Evolutionary conservation across 768 basidiomycete species (phyloP), one percentile per base, ranked within the genome.

Genomic region (Hygrocybe coccinea): DNA sequence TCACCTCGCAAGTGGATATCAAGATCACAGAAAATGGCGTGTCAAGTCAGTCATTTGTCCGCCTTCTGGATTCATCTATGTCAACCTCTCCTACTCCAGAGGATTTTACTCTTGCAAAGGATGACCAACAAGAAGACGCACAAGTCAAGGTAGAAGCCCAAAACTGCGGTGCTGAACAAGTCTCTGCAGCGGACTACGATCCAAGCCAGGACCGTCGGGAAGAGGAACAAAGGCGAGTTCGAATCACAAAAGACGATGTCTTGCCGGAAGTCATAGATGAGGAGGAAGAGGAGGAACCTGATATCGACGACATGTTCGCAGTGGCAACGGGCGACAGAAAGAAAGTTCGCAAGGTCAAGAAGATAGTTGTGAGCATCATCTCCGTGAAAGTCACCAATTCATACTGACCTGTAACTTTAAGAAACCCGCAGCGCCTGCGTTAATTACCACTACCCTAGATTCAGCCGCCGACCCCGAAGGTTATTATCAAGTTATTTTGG

Each of bases 281-380:
- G n/a, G 80, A 81, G 24, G 82, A 80, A 2, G 86, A 86, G 10
- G 89, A 88, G 7, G 89, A 91, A 11, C 90, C 92, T 2, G 91
- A 94, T 35, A 79, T 95, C 1, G 92, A 95, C 59, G 95, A 97
- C 68, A 97, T 99, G 94, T 98, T 98, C 64, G 86, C 92, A 21
- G 78, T 90, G 19, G 76, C 73, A 6, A 62, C 68, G 15, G 64
- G 65, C 21, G 72, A 74, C 24, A 60, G 59, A 37, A 77, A 79
- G 61, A 81, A 79, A 66, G 79, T 76, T 65, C 84, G 81, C 65
- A 85, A 81, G 56, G 68, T 77, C 8, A 85, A 79, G 74, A 86
- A 77, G 65, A 77, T 80, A 6, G 65, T 73, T 50, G 84, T 86
- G 64, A 57, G 82, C 69, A 44, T 63, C 5, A 12, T 39, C 12